Base-by-base conservation (phyloP, 768 basidiomycete species). In the Amanita rimosa region DNA sequence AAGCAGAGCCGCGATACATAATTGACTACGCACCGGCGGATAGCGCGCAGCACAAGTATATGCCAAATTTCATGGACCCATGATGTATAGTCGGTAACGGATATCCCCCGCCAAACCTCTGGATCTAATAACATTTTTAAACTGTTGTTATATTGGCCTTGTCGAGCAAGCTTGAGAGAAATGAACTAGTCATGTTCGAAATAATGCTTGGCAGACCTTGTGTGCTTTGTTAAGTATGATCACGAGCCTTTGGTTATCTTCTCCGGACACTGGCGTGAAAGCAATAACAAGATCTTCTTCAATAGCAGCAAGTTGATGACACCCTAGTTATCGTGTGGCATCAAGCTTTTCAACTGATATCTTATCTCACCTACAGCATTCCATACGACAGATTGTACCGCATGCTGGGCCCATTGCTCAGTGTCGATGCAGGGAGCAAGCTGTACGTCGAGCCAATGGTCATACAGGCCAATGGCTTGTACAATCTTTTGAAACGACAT, bases 61-160 rank as follows among this genome's bases (percentile, higher is more conserved):
- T 86, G 78, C 90, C 88, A 92, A 39, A 90, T 73, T 58, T 83
- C 76, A 42, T 71, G 68, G 16, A 83, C 79, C 89, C 90, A 92
- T 29, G 71, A 64, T n/a, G 67, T 64, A 60, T 85, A 85, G 59
- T 84, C 81, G 33, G 72, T 66, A 16, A 85, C 60, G 10, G 72
- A 71, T 41, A 92, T 64, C 5, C 81, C 78, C 1, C 71, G 65
- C 88, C 89, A 92, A 13, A 81, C 75, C 26, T 73, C 66, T 1
- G 84, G 80, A 49, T 84, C 78, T 9, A 91, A 65, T 10, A 92
- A 71, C 35, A 75, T 66, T 17, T 74, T 64, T 36, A 91, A 62
- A 5, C 79, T 78, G 51, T 78, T 71, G 46, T 74, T 67, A 58
- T 83, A 85, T 7, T 71, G 62, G 13, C 89, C 88, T 62, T 81